Percentiles rank a stretch among this genome's conserved stretches.
Conservation (phyloP, 352 stramenopile genomes). For the Thraustotheca clavata region DNA sequence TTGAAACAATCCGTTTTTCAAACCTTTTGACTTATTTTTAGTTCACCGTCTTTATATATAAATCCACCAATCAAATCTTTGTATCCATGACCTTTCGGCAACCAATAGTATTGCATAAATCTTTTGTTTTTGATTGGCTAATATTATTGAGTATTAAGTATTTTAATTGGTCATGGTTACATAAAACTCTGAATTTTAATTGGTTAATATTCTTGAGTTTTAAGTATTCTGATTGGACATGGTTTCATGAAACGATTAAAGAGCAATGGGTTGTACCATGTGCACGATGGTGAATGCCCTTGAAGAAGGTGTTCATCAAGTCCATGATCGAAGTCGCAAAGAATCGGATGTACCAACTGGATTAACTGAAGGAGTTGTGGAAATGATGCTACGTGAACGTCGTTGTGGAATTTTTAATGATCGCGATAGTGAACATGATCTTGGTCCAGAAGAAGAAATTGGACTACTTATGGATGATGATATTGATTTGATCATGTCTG, state of each 20-base stretch:
- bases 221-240: too few species aligned
- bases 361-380: conserved; percentile 16
- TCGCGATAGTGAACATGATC: background rate
- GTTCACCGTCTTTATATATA: background rate
- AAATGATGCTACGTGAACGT: conserved; percentile 13
- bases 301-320: background rate
- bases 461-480: conserved; percentile 25
- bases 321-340: background rate
- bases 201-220: too few species aligned
- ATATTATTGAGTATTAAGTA: too few species aligned
- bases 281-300: conserved; percentile 11
- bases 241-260: too few species aligned
- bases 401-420: conserved; percentile 17
- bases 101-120: too few species aligned
- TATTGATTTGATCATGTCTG: conserved; percentile 39
- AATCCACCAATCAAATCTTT: background rate
- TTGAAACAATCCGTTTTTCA: too few species aligned
- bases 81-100: too few species aligned
- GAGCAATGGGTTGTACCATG: conserved; percentile 5
- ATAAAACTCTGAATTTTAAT: too few species aligned
- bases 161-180: too few species aligned
- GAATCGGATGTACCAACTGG: background rate
- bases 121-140: too few species aligned
- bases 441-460: background rate
- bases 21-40: too few species aligned